These are phyloP conservation scores for Vitis hybrid DNA, from an alignment of 177 flowering plant species.

Conservation along the genomic window DNA sequence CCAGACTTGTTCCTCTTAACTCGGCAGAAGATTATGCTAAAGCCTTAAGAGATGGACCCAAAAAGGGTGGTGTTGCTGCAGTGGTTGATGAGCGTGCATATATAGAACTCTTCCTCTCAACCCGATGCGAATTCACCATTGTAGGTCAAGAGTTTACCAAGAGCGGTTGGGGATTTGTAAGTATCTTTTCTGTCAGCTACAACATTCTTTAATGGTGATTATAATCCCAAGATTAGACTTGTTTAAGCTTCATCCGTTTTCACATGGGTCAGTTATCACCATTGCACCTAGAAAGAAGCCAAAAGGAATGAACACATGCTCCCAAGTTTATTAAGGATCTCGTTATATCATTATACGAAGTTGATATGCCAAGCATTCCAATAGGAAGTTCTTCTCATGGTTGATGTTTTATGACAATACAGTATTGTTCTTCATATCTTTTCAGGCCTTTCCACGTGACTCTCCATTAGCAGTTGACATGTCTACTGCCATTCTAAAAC, in stretches of 20 bases:
- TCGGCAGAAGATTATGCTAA: slow-evolving; percentile 44
- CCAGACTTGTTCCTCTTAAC: slow-evolving; percentile 57
- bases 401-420: not conserved
- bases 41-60: slow-evolving; percentile 57
- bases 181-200: slow-evolving; percentile 20
- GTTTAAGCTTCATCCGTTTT: no score
- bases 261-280: not conserved
- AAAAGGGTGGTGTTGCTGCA: slow-evolving; percentile 67
- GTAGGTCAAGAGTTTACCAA: slow-evolving; percentile 74
- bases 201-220: not conserved
- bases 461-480: slow-evolving; percentile 77
- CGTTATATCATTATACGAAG: not conserved
- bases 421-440: not conserved
- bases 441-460: slow-evolving; percentile 75
- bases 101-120: slow-evolving; percentile 69
- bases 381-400: not conserved
- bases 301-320: not conserved
- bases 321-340: not conserved
- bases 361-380: not conserved
- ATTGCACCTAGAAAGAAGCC: not conserved
- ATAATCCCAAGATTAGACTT: not conserved
- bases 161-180: slow-evolving; percentile 81
- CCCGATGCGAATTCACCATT: slow-evolving; percentile 50
- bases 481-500: slow-evolving; percentile 69
- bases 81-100: slow-evolving; percentile 74